Base-by-base conservation (phyloP, 352 stramenopile genomes). In the Chloridella minuta region DNA sequence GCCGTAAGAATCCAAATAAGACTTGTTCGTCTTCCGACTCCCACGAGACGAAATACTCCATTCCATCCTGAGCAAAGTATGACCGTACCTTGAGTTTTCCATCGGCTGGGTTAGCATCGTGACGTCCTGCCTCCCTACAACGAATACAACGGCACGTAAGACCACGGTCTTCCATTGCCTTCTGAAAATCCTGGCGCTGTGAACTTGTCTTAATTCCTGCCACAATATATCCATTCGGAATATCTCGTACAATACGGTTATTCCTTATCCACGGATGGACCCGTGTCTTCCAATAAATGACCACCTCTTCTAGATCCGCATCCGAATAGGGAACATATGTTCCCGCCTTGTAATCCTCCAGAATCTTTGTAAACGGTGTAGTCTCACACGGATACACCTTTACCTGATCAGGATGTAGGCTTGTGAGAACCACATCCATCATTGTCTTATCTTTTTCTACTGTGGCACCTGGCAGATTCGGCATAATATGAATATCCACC, bases 381-480 rank as follows among this genome's bases (percentile, higher is more conserved):
- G 92, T 92, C 23, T 95, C 93, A 88, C 92, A 96, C 51, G 93
- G 93, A 28, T 97, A 97, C 88, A 97, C 96, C 90, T 97, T 97
- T 93, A 93, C 96, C 89, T 96, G 93, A 87, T 97, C 93, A 0
- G 93, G 92, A 87, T 96, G 93, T n/a, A 97, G 89, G 86, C 95
- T 89, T 2, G 92, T 90, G 49, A 97, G 88, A 18, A 97, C 92
- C 51, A 93, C 93, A 18, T 95, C 91, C 87, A 97, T 96, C 93
- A 97, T 97, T 18, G 89, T 86, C 21, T 90, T 90, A 88, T 97
- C 93, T 49, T 92, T 91, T 24, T 93, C 92, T 0, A 91, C 89
- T 28, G 91, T 90, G 23, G 91, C 93, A 0, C 93, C 93, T 0
- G 93, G 93, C 23, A 97, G 87, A 86, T 97, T 96, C 2, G 93